Evolutionary conservation across 192 early-diverging fungal species (phyloP).

Genomic region (Podila clonocystis): DNA sequence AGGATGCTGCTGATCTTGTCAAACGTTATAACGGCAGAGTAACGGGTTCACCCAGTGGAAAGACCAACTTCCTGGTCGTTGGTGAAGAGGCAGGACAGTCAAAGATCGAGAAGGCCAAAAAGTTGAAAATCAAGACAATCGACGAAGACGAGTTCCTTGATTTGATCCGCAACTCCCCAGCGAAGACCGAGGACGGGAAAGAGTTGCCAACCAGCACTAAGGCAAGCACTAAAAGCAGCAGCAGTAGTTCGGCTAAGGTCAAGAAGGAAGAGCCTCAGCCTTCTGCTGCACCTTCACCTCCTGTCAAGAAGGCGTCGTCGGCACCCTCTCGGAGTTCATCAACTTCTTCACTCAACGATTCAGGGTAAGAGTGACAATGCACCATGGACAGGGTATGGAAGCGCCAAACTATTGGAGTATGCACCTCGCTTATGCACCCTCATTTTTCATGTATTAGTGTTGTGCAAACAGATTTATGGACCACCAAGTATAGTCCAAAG

Average conservation of each 20-base stretch:
- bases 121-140: slow-evolving; percentile 72
- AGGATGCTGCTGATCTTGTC: slow-evolving; percentile 82
- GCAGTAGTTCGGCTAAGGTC: neutral
- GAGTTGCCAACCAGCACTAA: slow-evolving; percentile 19
- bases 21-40: slow-evolving; percentile 84
- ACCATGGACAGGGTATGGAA: too few relatives aligned
- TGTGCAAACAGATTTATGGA: slow-evolving; percentile 76
- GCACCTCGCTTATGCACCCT: neutral
- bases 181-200: slow-evolving; percentile 47
- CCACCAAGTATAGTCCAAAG: slow-evolving; percentile 92
- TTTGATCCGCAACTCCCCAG: slow-evolving; percentile 71
- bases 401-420: neutral
- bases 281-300: neutral
- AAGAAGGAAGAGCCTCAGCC: slow-evolving; percentile 6
- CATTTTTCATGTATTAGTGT: neutral
- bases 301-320: neutral
- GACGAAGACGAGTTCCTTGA: slow-evolving; percentile 88
- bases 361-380: too few relatives aligned
- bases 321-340: neutral
- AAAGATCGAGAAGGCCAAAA: slow-evolving; percentile 84
- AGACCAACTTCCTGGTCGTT: slow-evolving; percentile 87
- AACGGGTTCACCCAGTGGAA: slow-evolving; percentile 77
- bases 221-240: slow-evolving; percentile 21
- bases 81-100: slow-evolving; percentile 88
- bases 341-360: neutral